Evolutionary conservation across 306 rosid genomes (phyloP), one percentile per base, ranked within the genome.

Genomic region (Castanopsis chinensis): DNA sequence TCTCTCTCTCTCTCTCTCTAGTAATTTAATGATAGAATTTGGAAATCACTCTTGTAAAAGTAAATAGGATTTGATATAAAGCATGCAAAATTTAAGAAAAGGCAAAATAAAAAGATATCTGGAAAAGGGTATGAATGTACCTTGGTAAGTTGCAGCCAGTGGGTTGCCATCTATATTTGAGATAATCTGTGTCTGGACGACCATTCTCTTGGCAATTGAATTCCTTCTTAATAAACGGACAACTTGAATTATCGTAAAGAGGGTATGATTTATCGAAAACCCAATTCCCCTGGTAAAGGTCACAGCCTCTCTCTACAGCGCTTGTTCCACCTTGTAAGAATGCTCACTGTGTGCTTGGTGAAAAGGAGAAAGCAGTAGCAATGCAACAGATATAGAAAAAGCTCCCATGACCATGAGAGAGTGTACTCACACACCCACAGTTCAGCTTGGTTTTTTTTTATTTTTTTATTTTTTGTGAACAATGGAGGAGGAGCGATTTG

Each of bases 81-180:
- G 53, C 17, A 10, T 12, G 53, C 53, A 49, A 49, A 37, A 37
- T 49, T 49, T 49, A 0, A 0, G 1, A 49, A n/a, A 49, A 49
- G 53, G 1, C 15, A 9, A 51, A 27, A 28, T 0, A 35, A 6
- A 20, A 14, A 11, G n/a, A 3, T 20, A 9, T 63, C 15, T 0
- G 28, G 23, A 9, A 4, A 43, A 28, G 7, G 28, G 7, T 54
- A 32, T 13, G 1, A 54, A 25, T 37, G 69, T 59, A 91, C 98
- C 97, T 88, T n/a, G 94, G 87, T 74, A 92, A 81, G 80, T 78
- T 75, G 84, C 98, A 94, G 25, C 68, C 75, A 10, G 75, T 10
- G 11, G 98, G 97, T 19, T 92, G 93, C 98, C 98, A 94, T 78
- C 92, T 78, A 68, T 86, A 89, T 27, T 88, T 84, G 78, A 87